Base-by-base conservation (phyloP, 352 stramenopile species). In the Globisporangium uncinulatum region DNA sequence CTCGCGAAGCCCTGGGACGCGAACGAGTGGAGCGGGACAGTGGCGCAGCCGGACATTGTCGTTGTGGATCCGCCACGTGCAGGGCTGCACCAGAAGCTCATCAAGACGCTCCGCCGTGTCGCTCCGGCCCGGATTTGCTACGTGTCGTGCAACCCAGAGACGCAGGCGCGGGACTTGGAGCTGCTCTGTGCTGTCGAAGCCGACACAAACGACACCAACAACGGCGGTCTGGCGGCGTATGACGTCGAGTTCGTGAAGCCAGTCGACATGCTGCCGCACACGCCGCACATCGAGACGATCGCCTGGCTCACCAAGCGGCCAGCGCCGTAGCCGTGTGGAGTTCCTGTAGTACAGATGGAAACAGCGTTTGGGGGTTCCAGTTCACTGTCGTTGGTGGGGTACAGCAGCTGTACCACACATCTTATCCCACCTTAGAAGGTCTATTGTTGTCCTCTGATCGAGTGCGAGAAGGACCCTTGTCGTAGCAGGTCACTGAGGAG, bases 231-330 rank as follows among this genome's bases (percentile, higher is more conserved):
- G 10, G 42, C 56, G 9, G 19, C 32, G 13, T 90, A 90, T 54
- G 56, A 56, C 1, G 66, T 88, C n/a, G 61, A 68, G 14, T 62
- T 66, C 42, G 36, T 89, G 2, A 74, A 89, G 46, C 83, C 83
- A 3, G 83, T 92, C 9, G 83, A 92, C 48, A 90, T 90, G 83
- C 69, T 92, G 20, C 83, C 83, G 9, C 79, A 92, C 51, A 92
- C 83, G 15, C 79, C 79, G 9, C 83, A 92, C 54, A 79, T 89
- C 21, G 83, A 92, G 60, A 90, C 81, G 5, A 76, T 92, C 32
- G 79, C 79, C 14, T 90, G 76, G 77, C 73, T 90, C 8, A 65
- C 71, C 9, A 39, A 19, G 24, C 21, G 45, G 11, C 39, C 34
- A 47, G 7, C 67, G 67, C 31, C 58, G 65, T n/a, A 46, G 42